A percentile compares a stretch with the other conserved stretches of the same genome.
Evolutionary conservation across 768 basidiomycete species (phyloP).

Genomic region (Rhizopogon sp.): DNA sequence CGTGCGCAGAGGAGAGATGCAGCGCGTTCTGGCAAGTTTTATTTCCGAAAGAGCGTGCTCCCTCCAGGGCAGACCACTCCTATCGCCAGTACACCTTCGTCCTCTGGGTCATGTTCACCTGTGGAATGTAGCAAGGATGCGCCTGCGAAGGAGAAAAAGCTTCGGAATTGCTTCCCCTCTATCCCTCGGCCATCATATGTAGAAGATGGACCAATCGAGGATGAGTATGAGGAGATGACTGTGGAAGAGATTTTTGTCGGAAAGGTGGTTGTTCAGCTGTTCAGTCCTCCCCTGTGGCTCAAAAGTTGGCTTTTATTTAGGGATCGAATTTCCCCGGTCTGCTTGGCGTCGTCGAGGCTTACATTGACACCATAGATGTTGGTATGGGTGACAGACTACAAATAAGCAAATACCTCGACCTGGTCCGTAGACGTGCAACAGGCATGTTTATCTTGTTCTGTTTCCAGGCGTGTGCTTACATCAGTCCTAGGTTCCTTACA

Average conservation of each 20-base stretch:
- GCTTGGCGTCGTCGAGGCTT: slow-evolving; percentile 74
- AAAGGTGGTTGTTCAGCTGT: slow-evolving; percentile 44
- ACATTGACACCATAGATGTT: slow-evolving; percentile 83
- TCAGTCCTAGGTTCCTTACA: slow-evolving; percentile 56
- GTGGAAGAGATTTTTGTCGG: slow-evolving; percentile 93
- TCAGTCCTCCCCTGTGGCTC: not conserved
- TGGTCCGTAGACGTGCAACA: slow-evolving; percentile 73
- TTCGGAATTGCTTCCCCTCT: slow-evolving; percentile 70
- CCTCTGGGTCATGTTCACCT: slow-evolving; percentile 36
- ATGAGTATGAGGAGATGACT: slow-evolving; percentile 91
- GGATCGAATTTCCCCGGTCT: slow-evolving; percentile 71
- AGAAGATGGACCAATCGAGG: slow-evolving; percentile 52
- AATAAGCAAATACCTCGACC: slow-evolving; percentile 73
- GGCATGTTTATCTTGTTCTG: slow-evolving; percentile 42
- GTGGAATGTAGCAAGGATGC: slow-evolving; percentile 32
- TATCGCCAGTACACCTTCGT: slow-evolving; percentile 37
- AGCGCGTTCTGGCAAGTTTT: too few relatives aligned
- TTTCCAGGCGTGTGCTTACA: slow-evolving; percentile 4
- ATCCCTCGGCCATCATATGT: slow-evolving; percentile 42
- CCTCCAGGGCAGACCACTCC: slow-evolving; percentile 37
- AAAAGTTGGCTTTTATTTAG: slow-evolving; percentile 29
- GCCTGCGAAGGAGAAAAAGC: slow-evolving; percentile 53
- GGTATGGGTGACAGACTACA: slow-evolving; percentile 51
- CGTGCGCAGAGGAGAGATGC: too few relatives aligned
- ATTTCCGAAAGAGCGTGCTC: too few relatives aligned